A percentile compares a stretch with the other conserved stretches of the same genome.
phyloP scores from a whole-genome alignment of 768 basidiomycete genomes.

The Tricholoma flavovirens region DNA sequence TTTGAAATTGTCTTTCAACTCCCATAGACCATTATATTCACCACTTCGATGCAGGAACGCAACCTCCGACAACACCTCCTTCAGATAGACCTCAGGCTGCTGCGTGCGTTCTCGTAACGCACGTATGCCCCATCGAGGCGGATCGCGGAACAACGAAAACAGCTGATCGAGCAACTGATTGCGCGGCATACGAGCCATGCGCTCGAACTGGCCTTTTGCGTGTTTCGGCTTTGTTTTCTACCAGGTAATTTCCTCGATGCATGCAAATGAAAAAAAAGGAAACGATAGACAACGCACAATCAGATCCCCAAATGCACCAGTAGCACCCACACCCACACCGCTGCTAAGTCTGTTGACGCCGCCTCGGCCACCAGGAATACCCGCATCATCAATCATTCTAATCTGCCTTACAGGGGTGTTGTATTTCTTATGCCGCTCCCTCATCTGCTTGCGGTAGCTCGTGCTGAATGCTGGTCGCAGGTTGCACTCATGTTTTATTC shows the following conservation, averaged over 20 bases:
- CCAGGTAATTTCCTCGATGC: background rate
- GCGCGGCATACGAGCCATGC: slow-evolving; percentile 86
- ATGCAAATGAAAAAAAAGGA: background rate
- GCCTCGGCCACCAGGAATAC: slow-evolving; percentile 62
- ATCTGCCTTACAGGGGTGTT: slow-evolving; percentile 66
- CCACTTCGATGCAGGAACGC: slow-evolving; percentile 74
- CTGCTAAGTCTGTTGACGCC: slow-evolving; percentile 75
- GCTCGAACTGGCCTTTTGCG: slow-evolving; percentile 70
- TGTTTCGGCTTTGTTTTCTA: slow-evolving; percentile 66
- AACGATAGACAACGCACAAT: slow-evolving; percentile 42
- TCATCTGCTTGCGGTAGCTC: slow-evolving; percentile 67
- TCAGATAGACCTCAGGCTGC: slow-evolving; percentile 84
- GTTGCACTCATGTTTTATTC: slow-evolving; percentile 78
- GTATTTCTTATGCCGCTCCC: slow-evolving; percentile 56
- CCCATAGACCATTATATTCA: slow-evolving; percentile 76
- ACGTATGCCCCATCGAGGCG: slow-evolving; percentile 78
- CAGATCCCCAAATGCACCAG: slow-evolving; percentile 56
- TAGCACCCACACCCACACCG: slow-evolving; percentile 57
- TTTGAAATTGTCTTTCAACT: slow-evolving; percentile 69
- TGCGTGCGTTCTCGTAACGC: slow-evolving; percentile 72
- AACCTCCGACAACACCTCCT: slow-evolving; percentile 74
- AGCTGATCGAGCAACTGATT: slow-evolving; percentile 84
- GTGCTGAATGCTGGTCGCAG: slow-evolving; percentile 64
- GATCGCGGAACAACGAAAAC: slow-evolving; percentile 72
- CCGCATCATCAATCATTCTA: slow-evolving; percentile 68